These are phyloP conservation scores for Gossypium mustelinum DNA, from an alignment of 345 rosid genomes.

Conservation along the genomic window DNA sequence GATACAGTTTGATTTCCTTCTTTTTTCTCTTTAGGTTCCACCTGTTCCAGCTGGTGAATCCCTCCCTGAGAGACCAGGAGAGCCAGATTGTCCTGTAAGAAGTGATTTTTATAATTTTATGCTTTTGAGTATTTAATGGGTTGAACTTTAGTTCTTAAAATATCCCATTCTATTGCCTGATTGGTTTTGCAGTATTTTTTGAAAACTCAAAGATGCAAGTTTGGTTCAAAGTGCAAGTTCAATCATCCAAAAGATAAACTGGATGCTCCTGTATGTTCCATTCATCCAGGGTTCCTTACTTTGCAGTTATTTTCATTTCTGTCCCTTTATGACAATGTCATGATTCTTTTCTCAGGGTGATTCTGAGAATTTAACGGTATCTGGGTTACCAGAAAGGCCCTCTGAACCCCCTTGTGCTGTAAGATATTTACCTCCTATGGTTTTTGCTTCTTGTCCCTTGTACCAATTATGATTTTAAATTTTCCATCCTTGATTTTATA, in stretches of 20 bases:
- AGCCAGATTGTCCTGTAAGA: constrained; percentile 95
- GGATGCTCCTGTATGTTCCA: constrained; percentile 43
- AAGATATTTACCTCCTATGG: constrained; percentile 32
- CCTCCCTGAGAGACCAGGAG: constrained; percentile 82
- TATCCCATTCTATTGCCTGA: constrained; percentile 14
- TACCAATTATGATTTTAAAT: constrained; percentile 9
- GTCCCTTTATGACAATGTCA: constrained; percentile 7
- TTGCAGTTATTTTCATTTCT: constrained; percentile 3
- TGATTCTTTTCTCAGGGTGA: constrained; percentile 46
- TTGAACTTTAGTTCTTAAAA: constrained; percentile 17
- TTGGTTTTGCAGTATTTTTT: constrained; percentile 61
- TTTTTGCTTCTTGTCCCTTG: background rate
- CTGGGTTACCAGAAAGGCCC: constrained; percentile 74
- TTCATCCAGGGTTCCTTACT: constrained; percentile 18
- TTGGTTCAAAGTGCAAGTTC: constrained; percentile 83
- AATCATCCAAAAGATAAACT: constrained; percentile 72
- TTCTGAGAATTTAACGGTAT: constrained; percentile 38
- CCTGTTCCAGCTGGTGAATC: constrained; percentile 39
- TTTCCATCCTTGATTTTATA: constrained; percentile 23
- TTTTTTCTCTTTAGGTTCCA: constrained; percentile 54
- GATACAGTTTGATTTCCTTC: constrained; percentile 10
- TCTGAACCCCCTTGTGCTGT: constrained; percentile 79
- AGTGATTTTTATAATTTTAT: background rate
- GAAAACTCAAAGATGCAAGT: constrained; percentile 93
- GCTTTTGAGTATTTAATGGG: constrained; percentile 11